These are phyloP conservation scores for Xylaria curta DNA, from an alignment of 495 filamentous ascomycete species.

Conservation along the genomic window DNA sequence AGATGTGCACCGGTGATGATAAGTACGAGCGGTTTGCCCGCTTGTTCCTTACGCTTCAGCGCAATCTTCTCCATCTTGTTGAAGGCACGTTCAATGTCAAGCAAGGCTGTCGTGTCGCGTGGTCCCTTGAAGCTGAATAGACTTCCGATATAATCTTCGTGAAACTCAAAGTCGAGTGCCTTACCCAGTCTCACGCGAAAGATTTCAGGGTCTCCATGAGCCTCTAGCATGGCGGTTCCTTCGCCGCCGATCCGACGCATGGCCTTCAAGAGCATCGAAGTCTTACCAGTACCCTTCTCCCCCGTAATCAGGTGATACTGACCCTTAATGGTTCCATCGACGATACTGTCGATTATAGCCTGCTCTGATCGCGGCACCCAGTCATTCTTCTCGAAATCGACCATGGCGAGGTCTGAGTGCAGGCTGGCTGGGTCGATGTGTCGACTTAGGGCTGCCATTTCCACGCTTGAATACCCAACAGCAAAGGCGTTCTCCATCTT, in stretches of 20 bases:
- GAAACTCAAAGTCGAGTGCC: conserved; percentile 88
- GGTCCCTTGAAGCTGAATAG: conserved; percentile 92
- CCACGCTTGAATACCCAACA: conserved; percentile 86
- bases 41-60: conserved; percentile 59
- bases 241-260: conserved; percentile 88
- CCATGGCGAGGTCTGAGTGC: conserved; percentile 26
- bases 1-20: conserved; percentile 91
- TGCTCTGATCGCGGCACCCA: conserved; percentile 86
- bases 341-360: conserved; percentile 72
- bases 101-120: conserved; percentile 81
- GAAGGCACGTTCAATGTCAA: conserved; percentile 92
- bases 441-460: conserved; percentile 74
- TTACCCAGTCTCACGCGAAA: conserved; percentile 90
- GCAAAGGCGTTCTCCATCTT: conserved; percentile 92
- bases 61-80: conserved; percentile 97
- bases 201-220: conserved; percentile 90
- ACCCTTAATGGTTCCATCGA: conserved; percentile 68
- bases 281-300: conserved; percentile 97
- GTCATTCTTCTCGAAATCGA: conserved; percentile 60
- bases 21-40: conserved; percentile 75
- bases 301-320: conserved; percentile 90
- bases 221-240: conserved; percentile 89
- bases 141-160: conserved; percentile 85
- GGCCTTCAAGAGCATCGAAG: conserved; percentile 87
- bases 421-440: conserved; percentile 45